These are phyloP conservation scores for Colletotrichum costaricense DNA, from an alignment of 2,329 filamentous ascomycete genomes.

Conservation along the genomic window DNA sequence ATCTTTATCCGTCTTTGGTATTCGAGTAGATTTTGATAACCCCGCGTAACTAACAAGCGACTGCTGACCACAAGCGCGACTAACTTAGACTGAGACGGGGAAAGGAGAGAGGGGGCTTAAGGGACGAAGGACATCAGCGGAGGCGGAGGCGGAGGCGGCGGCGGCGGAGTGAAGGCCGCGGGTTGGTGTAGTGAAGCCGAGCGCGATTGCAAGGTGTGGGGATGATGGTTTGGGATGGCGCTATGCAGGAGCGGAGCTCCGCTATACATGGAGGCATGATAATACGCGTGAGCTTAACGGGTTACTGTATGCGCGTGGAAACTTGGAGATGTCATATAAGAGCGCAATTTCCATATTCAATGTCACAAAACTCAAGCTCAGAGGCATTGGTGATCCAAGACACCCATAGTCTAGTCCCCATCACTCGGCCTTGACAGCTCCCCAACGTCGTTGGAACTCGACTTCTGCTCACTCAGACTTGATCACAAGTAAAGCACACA, in stretches of 20 bases:
- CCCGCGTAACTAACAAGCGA: background rate
- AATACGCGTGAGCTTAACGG: background rate
- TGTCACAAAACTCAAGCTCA: background rate
- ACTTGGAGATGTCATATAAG: slow-evolving; percentile 4
- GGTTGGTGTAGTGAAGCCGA: background rate
- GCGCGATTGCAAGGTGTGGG: background rate
- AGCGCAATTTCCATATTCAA: background rate
- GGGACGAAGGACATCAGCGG: too few species aligned
- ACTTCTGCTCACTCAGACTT: background rate
- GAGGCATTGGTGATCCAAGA: background rate
- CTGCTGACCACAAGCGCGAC: background rate
- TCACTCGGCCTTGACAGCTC: background rate
- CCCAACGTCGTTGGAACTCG: too few species aligned
- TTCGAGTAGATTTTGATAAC: background rate
- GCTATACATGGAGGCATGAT: background rate
- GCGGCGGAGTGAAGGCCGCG: slow-evolving; percentile 21
- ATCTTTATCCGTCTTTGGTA: background rate
- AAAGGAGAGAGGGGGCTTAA: too few species aligned
- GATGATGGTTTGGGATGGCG: background rate
- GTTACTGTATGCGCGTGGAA: background rate
- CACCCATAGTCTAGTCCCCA: background rate
- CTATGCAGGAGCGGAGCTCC: slow-evolving; percentile 20
- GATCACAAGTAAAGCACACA: background rate
- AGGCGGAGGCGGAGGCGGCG: slow-evolving; percentile 5
- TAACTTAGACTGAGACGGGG: too few species aligned